Conservation (phyloP, 2,329 filamentous ascomycete genomes). For the Diaporthe velutina region DNA sequence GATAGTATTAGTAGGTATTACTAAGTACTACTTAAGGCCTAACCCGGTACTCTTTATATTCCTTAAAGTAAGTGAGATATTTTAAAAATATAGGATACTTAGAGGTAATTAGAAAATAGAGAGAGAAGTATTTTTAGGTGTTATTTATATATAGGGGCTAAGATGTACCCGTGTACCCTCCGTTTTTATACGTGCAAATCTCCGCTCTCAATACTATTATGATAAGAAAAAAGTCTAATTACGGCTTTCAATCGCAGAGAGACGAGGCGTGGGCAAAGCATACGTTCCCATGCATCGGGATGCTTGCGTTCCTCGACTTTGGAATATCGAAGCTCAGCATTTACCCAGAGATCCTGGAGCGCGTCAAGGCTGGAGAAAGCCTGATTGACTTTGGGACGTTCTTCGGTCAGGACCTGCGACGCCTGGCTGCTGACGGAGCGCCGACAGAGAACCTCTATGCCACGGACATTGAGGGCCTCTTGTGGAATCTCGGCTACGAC, state of each 20-base stretch:
- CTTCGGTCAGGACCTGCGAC: background rate
- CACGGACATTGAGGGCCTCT: background rate
- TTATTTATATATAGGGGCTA: too few relatives aligned
- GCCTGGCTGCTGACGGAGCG: background rate
- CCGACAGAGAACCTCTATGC: background rate
- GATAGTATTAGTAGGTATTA: too few relatives aligned
- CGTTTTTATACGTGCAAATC: too few relatives aligned
- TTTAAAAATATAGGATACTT: too few relatives aligned
- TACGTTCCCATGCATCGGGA: background rate
- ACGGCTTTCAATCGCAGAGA: background rate
- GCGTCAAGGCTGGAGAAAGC: background rate
- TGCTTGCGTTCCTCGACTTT: background rate
- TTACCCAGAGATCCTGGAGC: background rate
- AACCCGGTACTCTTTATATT: too few relatives aligned
- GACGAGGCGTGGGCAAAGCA: background rate
- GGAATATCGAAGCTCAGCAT: background rate
- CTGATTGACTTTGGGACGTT: background rate
- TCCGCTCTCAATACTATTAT: too few relatives aligned
- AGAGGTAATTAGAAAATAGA: too few relatives aligned
- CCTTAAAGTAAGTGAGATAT: too few relatives aligned
- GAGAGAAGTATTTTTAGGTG: too few relatives aligned
- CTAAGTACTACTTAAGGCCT: too few relatives aligned
- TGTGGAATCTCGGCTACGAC: background rate
- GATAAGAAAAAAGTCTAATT: background rate
- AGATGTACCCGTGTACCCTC: too few relatives aligned